Conservation (phyloP, 2,329 filamentous ascomycete genomes). For the Hymenoscyphus fructigenus region DNA sequence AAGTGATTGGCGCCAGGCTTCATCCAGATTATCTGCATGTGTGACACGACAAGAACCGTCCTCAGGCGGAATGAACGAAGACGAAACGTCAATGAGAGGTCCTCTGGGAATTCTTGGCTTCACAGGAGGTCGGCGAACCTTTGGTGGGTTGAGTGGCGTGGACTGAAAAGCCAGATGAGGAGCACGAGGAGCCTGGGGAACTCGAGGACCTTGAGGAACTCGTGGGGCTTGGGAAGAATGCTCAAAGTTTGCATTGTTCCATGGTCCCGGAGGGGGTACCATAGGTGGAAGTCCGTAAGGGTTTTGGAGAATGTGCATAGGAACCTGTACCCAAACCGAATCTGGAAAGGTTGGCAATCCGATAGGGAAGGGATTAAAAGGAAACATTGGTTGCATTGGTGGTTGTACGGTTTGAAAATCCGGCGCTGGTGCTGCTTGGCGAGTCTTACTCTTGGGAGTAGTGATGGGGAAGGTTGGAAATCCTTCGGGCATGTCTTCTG, state of each 20-base stretch:
- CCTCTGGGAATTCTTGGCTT: conserved; percentile 10
- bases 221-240: neutral
- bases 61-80: conserved; percentile 14
- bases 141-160: neutral
- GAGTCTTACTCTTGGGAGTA: neutral
- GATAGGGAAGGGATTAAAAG: neutral
- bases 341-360: conserved; percentile 1
- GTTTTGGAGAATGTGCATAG: conserved; percentile 6
- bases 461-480: neutral
- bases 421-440: neutral
- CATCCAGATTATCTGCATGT: conserved; percentile 18
- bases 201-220: conserved; percentile 12
- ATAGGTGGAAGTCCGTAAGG: conserved; percentile 9
- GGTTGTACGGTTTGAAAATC: neutral
- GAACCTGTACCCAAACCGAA: conserved; percentile 8
- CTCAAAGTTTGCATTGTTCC: neutral
- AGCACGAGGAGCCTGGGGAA: conserved; percentile 2
- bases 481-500: conserved; percentile 9
- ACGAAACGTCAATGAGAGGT: conserved; percentile 11
- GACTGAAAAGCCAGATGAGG: neutral
- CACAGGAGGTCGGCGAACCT: neutral
- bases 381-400: neutral
- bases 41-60: conserved; percentile 27
- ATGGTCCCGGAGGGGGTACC: neutral
- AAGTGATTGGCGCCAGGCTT: conserved; percentile 26